Evolutionary conservation across 176 grass and related monocot genomes (phyloP), one percentile per base, ranked within the genome.

Genomic region (Lolium multiflorum): DNA sequence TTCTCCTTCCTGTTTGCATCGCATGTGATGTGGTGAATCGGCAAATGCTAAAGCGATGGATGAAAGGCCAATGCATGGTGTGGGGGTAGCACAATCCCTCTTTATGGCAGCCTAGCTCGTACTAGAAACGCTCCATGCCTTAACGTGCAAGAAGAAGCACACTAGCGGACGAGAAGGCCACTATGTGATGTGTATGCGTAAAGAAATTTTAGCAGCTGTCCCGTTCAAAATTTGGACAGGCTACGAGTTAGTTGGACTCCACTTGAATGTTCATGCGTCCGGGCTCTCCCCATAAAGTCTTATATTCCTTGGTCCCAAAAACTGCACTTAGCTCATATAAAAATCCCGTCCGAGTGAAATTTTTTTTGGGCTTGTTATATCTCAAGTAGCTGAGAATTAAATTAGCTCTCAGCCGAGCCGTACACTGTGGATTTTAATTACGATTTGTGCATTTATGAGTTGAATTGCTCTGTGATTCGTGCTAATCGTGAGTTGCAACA

Each of bases 81-180:
- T 89, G 82, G 15, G 14, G 38, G 56, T 83, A 57, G 55, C 87
- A 46, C 74, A 78, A 62, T 6, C 28, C 81, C 55, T 74, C 78
- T 88, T 83, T 83, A 62, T 62, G 74, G 74, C 81, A 79, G 74
- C 65, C 66, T 84, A 84, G 81, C 76, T 73, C 5, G 31, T 46
- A 18, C 56, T 65, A 44, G 76, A 84, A 74, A 89, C 56, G 86
- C 22, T n/a, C 71, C 46, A 3, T 44, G 81, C 63, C 81, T 83
- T 88, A 83, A 76, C 87, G 75, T 68, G 52, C 74, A 88, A 82
- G 80, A 68, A 38, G 26, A 3, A 61, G 11, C 58, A 61, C 80
- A 44, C 73, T 76, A 77, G 58, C 58, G 12, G 71, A 52, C 72
- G 58, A 52, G 20, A 25, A 6, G 8, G 21, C 14, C 65, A 56